Evolutionary conservation across 2,329 filamentous ascomycete genomes (phyloP).

Genomic region (Phyllosticta citriasiana): DNA sequence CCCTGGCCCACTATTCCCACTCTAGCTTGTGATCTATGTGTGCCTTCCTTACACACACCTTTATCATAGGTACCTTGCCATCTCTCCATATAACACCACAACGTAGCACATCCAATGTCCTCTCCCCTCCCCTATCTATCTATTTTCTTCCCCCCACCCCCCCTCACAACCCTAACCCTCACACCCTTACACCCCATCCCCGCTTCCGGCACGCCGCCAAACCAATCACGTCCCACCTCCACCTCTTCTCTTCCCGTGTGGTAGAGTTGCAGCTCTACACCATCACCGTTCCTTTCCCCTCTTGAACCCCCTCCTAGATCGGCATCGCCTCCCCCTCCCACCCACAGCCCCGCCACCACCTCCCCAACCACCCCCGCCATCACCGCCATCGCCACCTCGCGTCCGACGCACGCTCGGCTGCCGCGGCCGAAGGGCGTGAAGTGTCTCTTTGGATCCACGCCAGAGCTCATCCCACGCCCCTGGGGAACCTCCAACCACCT

Average conservation of each 20-base stretch:
- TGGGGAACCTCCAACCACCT: conserved; percentile 17
- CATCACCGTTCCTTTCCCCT: background rate
- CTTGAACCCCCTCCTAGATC: too few species aligned
- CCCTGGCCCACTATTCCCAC: too few species aligned
- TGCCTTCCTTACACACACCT: too few species aligned
- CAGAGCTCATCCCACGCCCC: background rate
- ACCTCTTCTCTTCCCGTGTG: background rate
- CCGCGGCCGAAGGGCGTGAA: conserved; percentile 23
- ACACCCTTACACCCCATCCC: background rate
- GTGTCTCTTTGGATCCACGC: background rate
- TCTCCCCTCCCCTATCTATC: background rate
- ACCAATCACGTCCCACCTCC: background rate
- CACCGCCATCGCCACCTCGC: background rate
- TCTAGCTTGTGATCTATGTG: too few species aligned
- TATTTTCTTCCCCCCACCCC: too few species aligned
- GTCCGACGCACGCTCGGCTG: conserved; percentile 20
- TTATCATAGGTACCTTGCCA: too few species aligned
- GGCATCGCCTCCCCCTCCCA: too few species aligned
- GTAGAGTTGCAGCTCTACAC: background rate
- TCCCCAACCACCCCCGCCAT: background rate
- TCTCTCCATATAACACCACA: too few species aligned
- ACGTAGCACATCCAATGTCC: too few species aligned
- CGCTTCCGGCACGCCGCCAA: background rate
- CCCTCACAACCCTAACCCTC: background rate
- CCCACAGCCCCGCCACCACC: background rate